Evolutionary conservation across 208 protist genomes (phyloP).

Genomic region (Trypanosoma congolense): DNA sequence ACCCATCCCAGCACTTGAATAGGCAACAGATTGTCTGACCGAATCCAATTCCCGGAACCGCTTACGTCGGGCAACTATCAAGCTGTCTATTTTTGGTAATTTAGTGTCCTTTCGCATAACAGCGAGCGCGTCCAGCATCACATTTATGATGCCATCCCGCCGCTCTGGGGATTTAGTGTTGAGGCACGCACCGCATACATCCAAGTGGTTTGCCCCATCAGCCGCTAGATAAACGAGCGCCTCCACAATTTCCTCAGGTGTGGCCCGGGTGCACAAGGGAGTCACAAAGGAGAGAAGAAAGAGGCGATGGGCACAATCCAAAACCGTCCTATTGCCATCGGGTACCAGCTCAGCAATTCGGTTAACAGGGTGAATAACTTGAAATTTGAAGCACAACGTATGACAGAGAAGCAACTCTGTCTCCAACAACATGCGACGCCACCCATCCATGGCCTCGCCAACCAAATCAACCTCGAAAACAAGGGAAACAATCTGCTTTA

Average conservation of each 20-base stretch:
- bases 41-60: conserved; percentile 28
- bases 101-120: conserved; percentile 66
- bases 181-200: conserved; percentile 19
- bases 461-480: conserved; percentile 56
- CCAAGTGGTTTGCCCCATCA: conserved; percentile 24
- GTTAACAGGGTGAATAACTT: conserved; percentile 53
- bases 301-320: conserved; percentile 44
- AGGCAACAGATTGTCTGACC: conserved; percentile 12
- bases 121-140: conserved; percentile 73
- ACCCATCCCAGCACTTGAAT: conserved; percentile 16
- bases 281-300: conserved; percentile 72
- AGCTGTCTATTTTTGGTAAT: conserved; percentile 55
- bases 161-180: conserved; percentile 25
- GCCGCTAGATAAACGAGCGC: conserved; percentile 50
- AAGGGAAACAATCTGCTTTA: conserved; percentile 44
- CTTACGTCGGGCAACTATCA: conserved; percentile 54
- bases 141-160: conserved; percentile 53
- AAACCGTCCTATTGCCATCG: conserved; percentile 20
- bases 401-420: conserved; percentile 75
- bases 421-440: conserved; percentile 61
- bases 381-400: conserved; percentile 74
- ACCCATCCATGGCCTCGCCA: conserved; percentile 33
- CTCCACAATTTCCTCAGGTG: conserved; percentile 35
- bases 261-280: conserved; percentile 49
- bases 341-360: conserved; percentile 39